Conservation (phyloP, 257 asterid species). For the Nicotiana attenuata region DNA sequence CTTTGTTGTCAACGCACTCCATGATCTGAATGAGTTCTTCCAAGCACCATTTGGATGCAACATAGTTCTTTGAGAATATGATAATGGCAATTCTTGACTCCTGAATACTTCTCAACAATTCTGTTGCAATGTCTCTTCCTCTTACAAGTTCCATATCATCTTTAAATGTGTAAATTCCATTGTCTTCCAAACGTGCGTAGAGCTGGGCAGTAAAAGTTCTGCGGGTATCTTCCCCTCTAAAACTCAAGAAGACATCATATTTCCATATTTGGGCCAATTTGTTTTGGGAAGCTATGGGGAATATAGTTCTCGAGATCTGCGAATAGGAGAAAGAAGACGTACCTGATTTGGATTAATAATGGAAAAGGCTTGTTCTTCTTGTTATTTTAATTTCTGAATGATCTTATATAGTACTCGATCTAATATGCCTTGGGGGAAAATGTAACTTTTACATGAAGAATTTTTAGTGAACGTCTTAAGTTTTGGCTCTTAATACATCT, state of each 20-base stretch:
- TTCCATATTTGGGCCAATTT: background rate
- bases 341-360: no score
- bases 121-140: background rate
- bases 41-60: background rate
- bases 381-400: no score
- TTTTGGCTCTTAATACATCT: no score
- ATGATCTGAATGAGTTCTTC: constrained; percentile 7
- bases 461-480: no score
- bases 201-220: background rate
- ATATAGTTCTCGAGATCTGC: no score
- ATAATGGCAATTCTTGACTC: background rate
- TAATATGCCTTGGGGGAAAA: no score
- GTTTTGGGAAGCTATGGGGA: no score
- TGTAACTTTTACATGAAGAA: no score
- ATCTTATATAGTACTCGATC: no score
- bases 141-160: background rate
- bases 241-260: background rate
- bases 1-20: background rate
- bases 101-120: background rate
- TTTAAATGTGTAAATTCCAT: background rate
- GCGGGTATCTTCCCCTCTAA: no score
- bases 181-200: background rate
- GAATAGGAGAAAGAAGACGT: no score
- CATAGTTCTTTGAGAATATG: background rate
- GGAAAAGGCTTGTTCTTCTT: no score